phyloP scores from a whole-genome alignment of 345 rosid species.

The Hibiscus syriacus region DNA sequence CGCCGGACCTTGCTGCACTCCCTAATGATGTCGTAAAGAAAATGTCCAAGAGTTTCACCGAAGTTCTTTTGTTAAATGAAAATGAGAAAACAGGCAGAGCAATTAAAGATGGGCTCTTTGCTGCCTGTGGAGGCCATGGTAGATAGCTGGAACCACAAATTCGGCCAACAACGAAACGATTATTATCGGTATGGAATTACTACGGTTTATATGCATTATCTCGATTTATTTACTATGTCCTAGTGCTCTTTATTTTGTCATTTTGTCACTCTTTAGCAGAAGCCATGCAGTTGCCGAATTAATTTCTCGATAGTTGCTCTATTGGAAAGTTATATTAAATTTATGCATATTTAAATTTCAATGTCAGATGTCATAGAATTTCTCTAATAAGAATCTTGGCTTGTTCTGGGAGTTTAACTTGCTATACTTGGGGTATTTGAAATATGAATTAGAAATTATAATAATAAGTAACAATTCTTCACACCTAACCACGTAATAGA shows the following conservation, averaged over 20 bases:
- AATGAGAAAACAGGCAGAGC: conserved; percentile 2
- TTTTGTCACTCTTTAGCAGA: not conserved
- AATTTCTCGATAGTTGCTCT: not conserved
- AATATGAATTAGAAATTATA: not conserved
- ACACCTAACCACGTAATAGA: too few species aligned
- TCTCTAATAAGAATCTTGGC: too few species aligned
- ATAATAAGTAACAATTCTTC: too few species aligned
- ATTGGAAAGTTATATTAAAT: too few species aligned
- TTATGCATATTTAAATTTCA: too few species aligned
- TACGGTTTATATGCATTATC: not conserved
- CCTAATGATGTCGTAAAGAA: conserved; percentile 30
- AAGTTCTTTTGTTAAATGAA: conserved; percentile 37
- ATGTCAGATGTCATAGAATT: too few species aligned
- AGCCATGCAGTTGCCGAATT: not conserved
- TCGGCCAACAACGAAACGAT: not conserved
- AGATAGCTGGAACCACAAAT: conserved; percentile 2
- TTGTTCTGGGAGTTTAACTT: too few species aligned
- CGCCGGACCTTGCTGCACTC: conserved; percentile 15
- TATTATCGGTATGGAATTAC: not conserved
- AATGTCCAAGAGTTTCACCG: conserved; percentile 54
- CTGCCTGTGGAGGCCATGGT: conserved; percentile 9
- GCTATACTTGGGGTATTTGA: too few species aligned
- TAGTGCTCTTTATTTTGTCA: not conserved
- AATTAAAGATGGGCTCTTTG: not conserved
- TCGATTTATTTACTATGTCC: not conserved